These are phyloP conservation scores for Calocybe indica DNA, from an alignment of 768 basidiomycete species.

Conservation along the genomic window DNA sequence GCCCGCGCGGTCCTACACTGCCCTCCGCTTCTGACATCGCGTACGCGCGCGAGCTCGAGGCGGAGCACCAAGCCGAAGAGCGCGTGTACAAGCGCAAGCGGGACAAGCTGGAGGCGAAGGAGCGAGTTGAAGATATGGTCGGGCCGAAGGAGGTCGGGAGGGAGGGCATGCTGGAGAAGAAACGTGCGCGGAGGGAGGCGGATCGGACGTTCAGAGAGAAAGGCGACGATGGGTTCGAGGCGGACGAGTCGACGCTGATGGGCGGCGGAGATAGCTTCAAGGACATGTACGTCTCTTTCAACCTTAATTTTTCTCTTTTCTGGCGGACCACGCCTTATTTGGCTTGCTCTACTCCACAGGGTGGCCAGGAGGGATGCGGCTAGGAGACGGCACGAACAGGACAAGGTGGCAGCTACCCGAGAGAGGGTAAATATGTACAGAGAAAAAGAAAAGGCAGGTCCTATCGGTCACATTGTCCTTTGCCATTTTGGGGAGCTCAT, in stretches of 20 bases:
- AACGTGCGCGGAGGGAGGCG: constrained; percentile 62
- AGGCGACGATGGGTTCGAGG: constrained; percentile 73
- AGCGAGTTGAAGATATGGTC: constrained; percentile 69
- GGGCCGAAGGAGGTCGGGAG: constrained; percentile 77
- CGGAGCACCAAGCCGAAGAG: constrained; percentile 48
- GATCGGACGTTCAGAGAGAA: constrained; percentile 70
- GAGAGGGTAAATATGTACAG: constrained; percentile 61
- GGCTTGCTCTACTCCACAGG: constrained; percentile 30
- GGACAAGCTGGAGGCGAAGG: constrained; percentile 58
- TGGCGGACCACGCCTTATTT: not conserved
- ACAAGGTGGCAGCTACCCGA: constrained; percentile 41
- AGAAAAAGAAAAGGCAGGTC: constrained; percentile 67
- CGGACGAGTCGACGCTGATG: constrained; percentile 73
- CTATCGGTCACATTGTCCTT: not conserved
- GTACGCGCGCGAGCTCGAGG: constrained; percentile 57
- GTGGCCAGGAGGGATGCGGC: constrained; percentile 71
- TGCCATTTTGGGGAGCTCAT: not conserved
- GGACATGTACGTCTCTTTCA: constrained; percentile 50
- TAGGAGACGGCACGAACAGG: constrained; percentile 56
- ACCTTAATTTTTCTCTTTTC: constrained; percentile 1
- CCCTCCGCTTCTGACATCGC: constrained; percentile 66
- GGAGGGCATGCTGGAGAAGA: constrained; percentile 86
- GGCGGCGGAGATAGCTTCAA: constrained; percentile 82
- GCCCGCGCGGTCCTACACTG: constrained; percentile 60
- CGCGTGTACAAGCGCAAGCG: constrained; percentile 59